A percentile compares a stretch with the other conserved stretches of the same genome.
Conservation (phyloP, 495 filamentous ascomycete genomes). For the Hypoxylon perforatum region DNA sequence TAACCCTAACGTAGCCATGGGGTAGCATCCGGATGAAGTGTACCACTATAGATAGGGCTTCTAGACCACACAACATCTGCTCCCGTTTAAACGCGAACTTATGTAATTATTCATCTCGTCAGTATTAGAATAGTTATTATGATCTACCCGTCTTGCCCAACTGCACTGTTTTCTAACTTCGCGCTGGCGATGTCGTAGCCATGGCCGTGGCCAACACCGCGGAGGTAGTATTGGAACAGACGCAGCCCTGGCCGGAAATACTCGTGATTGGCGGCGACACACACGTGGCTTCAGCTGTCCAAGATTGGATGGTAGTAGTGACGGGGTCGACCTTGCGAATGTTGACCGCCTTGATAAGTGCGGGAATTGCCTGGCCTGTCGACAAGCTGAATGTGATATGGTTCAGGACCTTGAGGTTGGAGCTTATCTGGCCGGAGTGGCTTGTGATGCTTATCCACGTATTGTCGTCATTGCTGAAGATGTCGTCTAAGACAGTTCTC, state of each 20-base stretch:
- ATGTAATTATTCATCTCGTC: conserved; percentile 2
- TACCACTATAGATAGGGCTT: conserved; percentile 8
- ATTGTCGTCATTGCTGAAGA: conserved; percentile 69
- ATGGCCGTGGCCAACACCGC: conserved; percentile 12
- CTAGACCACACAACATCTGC: background rate
- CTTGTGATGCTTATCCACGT: conserved; percentile 74
- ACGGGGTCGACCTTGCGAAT: conserved; percentile 30
- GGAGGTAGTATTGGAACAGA: conserved; percentile 57
- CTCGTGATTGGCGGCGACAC: conserved; percentile 60
- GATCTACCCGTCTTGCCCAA: background rate
- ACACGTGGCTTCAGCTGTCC: conserved; percentile 61
- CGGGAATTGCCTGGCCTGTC: conserved; percentile 77
- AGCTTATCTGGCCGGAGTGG: conserved; percentile 73
- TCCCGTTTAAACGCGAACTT: background rate
- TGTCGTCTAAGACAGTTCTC: conserved; percentile 66
- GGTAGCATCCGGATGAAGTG: conserved; percentile 24
- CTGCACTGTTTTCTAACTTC: background rate
- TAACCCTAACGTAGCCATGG: too few species aligned
- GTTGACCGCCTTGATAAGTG: conserved; percentile 69
- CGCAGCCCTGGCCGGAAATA: conserved; percentile 54
- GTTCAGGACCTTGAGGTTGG: conserved; percentile 64
- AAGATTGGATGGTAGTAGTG: conserved; percentile 53
- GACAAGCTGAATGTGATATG: conserved; percentile 70
- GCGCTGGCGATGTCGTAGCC: conserved; percentile 13
- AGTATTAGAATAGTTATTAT: conserved; percentile 8